Percentiles rank a stretch among this genome's conserved stretches.
Evolutionary conservation across 2,329 filamentous ascomycete genomes (phyloP).

Genomic region (Penicillium decumbens): DNA sequence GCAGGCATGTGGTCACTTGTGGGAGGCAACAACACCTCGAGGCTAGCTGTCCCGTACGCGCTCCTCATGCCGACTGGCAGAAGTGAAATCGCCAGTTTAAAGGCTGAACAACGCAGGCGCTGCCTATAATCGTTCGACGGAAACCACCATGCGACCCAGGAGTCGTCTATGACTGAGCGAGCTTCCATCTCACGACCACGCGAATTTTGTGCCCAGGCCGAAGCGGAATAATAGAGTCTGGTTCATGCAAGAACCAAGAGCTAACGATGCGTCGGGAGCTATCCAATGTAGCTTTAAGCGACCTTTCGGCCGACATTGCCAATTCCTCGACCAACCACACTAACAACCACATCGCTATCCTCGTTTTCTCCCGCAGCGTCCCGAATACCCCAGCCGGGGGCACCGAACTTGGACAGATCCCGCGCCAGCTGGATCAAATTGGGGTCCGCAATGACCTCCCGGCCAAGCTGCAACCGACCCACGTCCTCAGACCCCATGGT

Average conservation of each 20-base stretch:
- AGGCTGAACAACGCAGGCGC: background rate
- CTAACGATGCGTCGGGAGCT: background rate
- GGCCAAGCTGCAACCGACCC: conserved; percentile 74
- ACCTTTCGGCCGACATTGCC: conserved; percentile 95
- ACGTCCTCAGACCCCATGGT: conserved; percentile 98
- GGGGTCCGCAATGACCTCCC: conserved; percentile 75
- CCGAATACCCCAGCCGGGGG: conserved; percentile 83
- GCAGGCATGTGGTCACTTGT: background rate
- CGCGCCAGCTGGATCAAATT: conserved; percentile 74
- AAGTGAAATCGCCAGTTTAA: background rate
- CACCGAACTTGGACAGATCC: conserved; percentile 83
- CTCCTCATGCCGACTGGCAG: background rate
- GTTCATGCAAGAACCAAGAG: background rate
- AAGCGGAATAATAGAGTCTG: background rate
- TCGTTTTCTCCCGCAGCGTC: conserved; percentile 64
- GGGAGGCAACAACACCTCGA: background rate
- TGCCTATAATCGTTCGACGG: background rate
- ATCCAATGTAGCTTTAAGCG: conserved; percentile 43
- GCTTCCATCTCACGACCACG: background rate
- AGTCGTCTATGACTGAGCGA: background rate
- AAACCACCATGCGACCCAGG: background rate
- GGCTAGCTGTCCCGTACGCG: background rate
- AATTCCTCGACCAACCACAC: conserved; percentile 86
- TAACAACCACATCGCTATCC: conserved; percentile 69
- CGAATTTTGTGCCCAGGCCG: background rate